Conservation (phyloP, 371 early-diverging fungal species). For the Mucor mucedo region DNA sequence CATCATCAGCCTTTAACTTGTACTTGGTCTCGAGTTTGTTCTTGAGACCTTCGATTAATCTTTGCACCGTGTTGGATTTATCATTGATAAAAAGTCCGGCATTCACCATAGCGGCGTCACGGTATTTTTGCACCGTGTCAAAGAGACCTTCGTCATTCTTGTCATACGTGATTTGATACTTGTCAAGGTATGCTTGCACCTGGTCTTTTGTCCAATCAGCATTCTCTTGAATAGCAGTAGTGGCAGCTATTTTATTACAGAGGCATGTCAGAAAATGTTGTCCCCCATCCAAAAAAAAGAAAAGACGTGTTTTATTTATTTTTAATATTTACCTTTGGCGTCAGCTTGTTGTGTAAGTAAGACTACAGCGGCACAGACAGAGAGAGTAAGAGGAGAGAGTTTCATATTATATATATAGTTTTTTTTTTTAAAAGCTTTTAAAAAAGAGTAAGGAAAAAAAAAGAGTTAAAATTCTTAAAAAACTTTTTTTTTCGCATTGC, state of each 20-base stretch:
- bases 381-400: conserved; percentile 20
- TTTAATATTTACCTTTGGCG: conserved; percentile 25
- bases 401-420: conserved; percentile 6
- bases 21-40: conserved; percentile 40
- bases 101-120: conserved; percentile 38
- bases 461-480: not conserved
- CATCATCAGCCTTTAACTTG: conserved; percentile 28
- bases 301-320: not conserved
- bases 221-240: conserved; percentile 20
- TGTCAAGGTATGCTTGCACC: conserved; percentile 32
- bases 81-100: conserved; percentile 34
- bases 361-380: conserved; percentile 22
- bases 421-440: too few relatives aligned
- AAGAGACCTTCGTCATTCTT: conserved; percentile 31
- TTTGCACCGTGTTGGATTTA: conserved; percentile 33
- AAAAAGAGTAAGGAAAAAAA: not conserved
- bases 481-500: not conserved
- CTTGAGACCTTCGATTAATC: conserved; percentile 37
- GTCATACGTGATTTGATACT: conserved; percentile 42
- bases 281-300: not conserved
- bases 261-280: not conserved
- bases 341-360: conserved; percentile 22
- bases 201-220: conserved; percentile 37
- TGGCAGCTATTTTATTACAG: not conserved
- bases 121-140: conserved; percentile 43